A percentile compares a stretch with the other conserved stretches of the same genome.
Conservation (phyloP, 2,329 filamentous ascomycete genomes). For the Botrytis galanthina region DNA sequence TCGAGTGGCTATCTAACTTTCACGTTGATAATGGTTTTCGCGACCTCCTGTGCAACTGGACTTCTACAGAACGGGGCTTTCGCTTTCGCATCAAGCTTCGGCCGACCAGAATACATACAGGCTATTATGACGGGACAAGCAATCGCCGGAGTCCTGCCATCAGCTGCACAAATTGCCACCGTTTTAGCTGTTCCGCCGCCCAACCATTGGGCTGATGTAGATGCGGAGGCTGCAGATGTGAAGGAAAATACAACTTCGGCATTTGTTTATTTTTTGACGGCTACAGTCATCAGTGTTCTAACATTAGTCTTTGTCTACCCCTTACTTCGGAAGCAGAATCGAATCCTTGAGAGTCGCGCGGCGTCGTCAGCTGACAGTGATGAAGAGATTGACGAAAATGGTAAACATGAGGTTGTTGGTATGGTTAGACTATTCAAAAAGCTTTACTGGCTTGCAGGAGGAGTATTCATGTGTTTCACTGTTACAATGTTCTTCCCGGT, state of each 20-base stretch:
- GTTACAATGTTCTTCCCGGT: constrained; percentile 95
- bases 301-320: constrained; percentile 74
- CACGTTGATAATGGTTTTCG: constrained; percentile 75
- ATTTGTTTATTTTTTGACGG: constrained; percentile 88
- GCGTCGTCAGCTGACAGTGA: constrained; percentile 50
- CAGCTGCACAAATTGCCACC: constrained; percentile 80
- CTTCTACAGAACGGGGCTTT: constrained; percentile 93
- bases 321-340: constrained; percentile 61
- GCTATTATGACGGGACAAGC: constrained; percentile 95
- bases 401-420: constrained; percentile 50
- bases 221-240: constrained; percentile 31
- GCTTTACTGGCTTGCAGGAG: constrained; percentile 72
- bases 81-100: constrained; percentile 85
- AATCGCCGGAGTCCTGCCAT: constrained; percentile 85
- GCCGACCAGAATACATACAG: constrained; percentile 84
- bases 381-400: constrained; percentile 50
- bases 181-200: constrained; percentile 64
- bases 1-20: constrained; percentile 74
- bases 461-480: constrained; percentile 76
- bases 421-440: constrained; percentile 70
- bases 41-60: constrained; percentile 76
- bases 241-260: constrained; percentile 63
- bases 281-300: constrained; percentile 68
- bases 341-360: constrained; percentile 51
- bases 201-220: constrained; percentile 36